Percentiles rank a stretch among this genome's conserved stretches.
Conservation (phyloP, 2,329 filamentous ascomycete species). For the Fusarium transvaalense region DNA sequence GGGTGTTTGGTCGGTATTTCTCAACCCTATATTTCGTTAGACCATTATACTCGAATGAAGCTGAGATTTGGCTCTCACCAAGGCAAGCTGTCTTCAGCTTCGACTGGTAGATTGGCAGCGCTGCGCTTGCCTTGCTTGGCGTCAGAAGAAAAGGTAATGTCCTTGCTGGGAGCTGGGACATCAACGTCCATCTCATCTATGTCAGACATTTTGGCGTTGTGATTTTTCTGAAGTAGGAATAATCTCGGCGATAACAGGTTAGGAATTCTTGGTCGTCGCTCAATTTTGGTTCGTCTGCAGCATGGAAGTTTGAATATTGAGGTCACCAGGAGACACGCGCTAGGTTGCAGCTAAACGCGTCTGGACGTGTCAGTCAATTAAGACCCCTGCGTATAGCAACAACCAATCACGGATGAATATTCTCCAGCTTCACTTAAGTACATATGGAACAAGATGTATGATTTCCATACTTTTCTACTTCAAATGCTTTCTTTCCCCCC, state of each 20-base stretch:
- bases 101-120: constrained; percentile 91
- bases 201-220: constrained; percentile 64
- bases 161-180: constrained; percentile 60
- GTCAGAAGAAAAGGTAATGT: constrained; percentile 78
- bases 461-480: not conserved
- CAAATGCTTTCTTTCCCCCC: not conserved
- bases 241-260: not conserved
- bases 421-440: not conserved
- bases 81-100: constrained; percentile 92
- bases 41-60: not conserved
- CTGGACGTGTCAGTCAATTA: constrained; percentile 49
- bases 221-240: not conserved
- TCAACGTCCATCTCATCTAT: constrained; percentile 73
- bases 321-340: constrained; percentile 50
- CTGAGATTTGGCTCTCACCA: constrained; percentile 69
- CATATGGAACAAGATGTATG: not conserved
- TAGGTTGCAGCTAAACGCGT: constrained; percentile 46
- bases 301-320: constrained; percentile 33
- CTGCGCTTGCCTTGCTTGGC: constrained; percentile 90
- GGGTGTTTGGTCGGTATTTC: constrained; percentile 90
- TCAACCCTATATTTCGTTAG: constrained; percentile 76
- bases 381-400: constrained; percentile 33
- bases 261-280: constrained; percentile 6
- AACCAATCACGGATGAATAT: constrained; percentile 25
- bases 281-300: constrained; percentile 4